Evolutionary conservation across 257 asterid species (phyloP).

Genomic region (Solanum arcanum): DNA sequence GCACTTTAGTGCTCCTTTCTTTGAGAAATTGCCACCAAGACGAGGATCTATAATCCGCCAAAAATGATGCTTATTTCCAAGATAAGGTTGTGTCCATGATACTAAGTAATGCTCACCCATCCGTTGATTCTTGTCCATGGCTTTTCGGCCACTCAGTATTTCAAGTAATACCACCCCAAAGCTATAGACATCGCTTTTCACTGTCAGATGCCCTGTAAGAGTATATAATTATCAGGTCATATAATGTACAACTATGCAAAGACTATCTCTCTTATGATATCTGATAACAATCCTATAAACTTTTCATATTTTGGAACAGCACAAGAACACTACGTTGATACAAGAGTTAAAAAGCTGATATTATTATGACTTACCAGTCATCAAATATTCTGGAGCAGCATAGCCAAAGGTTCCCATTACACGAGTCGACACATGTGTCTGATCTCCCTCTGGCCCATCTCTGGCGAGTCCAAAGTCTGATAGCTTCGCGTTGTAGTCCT

Average conservation of each 20-base stretch:
- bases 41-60: slow-evolving; percentile 54
- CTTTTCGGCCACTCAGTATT: slow-evolving; percentile 49
- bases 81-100: slow-evolving; percentile 62
- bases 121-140: slow-evolving; percentile 58
- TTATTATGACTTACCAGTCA: slow-evolving; percentile 37
- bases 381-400: slow-evolving; percentile 79
- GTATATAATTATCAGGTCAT: neutral
- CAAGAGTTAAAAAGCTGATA: neutral
- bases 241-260: neutral
- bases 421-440: slow-evolving; percentile 77
- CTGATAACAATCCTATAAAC: neutral
- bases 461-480: slow-evolving; percentile 89
- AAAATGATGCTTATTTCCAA: slow-evolving; percentile 46
- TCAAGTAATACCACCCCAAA: slow-evolving; percentile 82
- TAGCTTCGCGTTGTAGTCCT: slow-evolving; percentile 81
- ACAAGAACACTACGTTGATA: too few species aligned
- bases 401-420: slow-evolving; percentile 89
- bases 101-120: slow-evolving; percentile 63
- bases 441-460: slow-evolving; percentile 76
- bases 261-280: neutral
- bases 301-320: neutral
- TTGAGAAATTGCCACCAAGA: slow-evolving; percentile 60
- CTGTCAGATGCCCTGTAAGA: slow-evolving; percentile 59
- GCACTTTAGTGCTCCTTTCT: slow-evolving; percentile 47
- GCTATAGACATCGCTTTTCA: slow-evolving; percentile 78